phyloP scores from a whole-genome alignment of 129 eudicot species.

The Flaveria robusta region DNA sequence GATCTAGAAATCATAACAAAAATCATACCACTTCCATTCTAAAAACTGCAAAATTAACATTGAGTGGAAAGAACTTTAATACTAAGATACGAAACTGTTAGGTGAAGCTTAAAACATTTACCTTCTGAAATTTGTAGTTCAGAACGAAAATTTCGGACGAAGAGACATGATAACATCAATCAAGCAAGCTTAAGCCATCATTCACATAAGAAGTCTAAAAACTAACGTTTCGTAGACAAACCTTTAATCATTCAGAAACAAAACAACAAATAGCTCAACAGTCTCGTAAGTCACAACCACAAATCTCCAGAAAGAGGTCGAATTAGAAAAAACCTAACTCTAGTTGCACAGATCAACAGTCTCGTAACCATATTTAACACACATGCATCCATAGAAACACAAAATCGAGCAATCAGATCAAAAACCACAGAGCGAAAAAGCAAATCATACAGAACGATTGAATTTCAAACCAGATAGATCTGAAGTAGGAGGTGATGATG shows the following conservation, averaged over 20 bases:
- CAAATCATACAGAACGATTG: background rate
- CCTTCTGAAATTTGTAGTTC: background rate
- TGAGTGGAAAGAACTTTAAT: background rate
- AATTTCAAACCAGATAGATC: slow-evolving; percentile 46
- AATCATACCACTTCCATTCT: background rate
- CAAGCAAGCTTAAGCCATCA: background rate
- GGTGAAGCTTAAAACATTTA: background rate
- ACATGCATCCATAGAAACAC: background rate
- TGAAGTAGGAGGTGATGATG: slow-evolving; percentile 17
- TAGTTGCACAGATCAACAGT: slow-evolving; percentile 8
- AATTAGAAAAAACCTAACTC: background rate
- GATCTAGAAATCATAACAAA: slow-evolving; percentile 18
- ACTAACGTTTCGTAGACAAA: background rate
- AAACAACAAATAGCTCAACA: too few species aligned
- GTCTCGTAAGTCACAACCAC: background rate
- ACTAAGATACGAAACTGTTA: background rate
- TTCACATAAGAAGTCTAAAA: background rate
- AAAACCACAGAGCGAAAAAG: background rate
- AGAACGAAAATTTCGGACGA: background rate
- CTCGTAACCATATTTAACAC: background rate
- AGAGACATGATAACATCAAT: background rate
- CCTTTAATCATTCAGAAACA: too few species aligned
- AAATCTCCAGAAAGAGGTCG: slow-evolving; percentile 7
- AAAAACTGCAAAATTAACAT: background rate
- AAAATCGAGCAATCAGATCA: slow-evolving; percentile 28